Conservation (phyloP, 2,329 filamentous ascomycete species). For the Aspergillus uvarum region DNA sequence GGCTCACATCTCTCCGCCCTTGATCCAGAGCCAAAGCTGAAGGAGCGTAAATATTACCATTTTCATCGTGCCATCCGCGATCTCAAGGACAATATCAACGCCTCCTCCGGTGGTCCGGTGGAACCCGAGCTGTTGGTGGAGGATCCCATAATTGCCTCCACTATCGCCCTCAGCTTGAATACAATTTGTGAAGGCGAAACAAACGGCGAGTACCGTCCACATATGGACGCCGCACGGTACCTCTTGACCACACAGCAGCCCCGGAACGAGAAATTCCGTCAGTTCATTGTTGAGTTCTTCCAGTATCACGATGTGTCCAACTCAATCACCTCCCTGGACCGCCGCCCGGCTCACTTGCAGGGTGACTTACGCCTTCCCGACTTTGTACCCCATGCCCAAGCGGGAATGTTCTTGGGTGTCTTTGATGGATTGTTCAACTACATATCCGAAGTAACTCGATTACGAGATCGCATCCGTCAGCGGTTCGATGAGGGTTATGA, state of each 20-base stretch:
- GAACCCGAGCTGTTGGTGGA: slow-evolving; percentile 47
- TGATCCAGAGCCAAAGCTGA: slow-evolving; percentile 51
- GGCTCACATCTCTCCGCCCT: slow-evolving; percentile 68
- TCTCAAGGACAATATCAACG: slow-evolving; percentile 42
- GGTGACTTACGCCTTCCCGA: slow-evolving; percentile 55
- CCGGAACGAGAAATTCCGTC: slow-evolving; percentile 68
- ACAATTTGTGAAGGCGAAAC: slow-evolving; percentile 61
- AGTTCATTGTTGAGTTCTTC: slow-evolving; percentile 74
- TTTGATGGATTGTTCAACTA: slow-evolving; percentile 78
- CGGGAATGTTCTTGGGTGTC: slow-evolving; percentile 70
- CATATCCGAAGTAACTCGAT: slow-evolving; percentile 73
- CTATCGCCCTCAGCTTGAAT: slow-evolving; percentile 60
- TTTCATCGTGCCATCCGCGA: slow-evolving; percentile 47
- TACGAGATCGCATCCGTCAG: slow-evolving; percentile 71
- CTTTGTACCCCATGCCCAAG: slow-evolving; percentile 56
- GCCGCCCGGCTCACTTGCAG: slow-evolving; percentile 53
- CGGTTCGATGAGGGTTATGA: slow-evolving; percentile 64
- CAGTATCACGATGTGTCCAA: slow-evolving; percentile 72
- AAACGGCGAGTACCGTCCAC: slow-evolving; percentile 71
- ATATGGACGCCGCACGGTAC: slow-evolving; percentile 72
- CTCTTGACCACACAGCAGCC: slow-evolving; percentile 63
- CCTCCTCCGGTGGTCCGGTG: slow-evolving; percentile 27
- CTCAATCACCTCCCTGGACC: slow-evolving; percentile 56
- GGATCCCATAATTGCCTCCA: slow-evolving; percentile 62
- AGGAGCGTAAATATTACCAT: slow-evolving; percentile 56